Conservation (phyloP, 371 early-diverging fungal species). For the Nematocida homosporus region DNA sequence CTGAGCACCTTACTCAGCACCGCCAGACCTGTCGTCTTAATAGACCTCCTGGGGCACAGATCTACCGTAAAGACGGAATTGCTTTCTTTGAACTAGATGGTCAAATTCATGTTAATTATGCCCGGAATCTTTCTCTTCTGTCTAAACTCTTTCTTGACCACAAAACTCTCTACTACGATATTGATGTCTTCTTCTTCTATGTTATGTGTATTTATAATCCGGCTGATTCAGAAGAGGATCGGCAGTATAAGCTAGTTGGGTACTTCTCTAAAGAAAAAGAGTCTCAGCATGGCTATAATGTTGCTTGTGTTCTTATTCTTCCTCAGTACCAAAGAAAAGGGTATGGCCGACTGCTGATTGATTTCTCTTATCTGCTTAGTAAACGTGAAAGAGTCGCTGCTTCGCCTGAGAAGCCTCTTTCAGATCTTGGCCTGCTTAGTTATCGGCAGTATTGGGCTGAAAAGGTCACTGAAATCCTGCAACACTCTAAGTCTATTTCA, state of each 20-base stretch:
- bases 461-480: constrained; percentile 45
- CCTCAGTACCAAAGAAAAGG: constrained; percentile 95
- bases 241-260: constrained; percentile 83
- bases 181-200: constrained; percentile 95
- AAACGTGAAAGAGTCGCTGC: constrained; percentile 86
- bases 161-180: constrained; percentile 97
- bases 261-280: constrained; percentile 98
- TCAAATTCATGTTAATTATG: constrained; percentile 78
- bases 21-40: constrained; percentile 73
- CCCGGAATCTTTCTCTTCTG: constrained; percentile 88
- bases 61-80: constrained; percentile 82
- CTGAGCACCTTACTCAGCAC: constrained; percentile 70
- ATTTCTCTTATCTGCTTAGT: constrained; percentile 86
- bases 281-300: constrained; percentile 82
- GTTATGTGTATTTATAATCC: constrained; percentile 74
- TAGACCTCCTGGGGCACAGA: constrained; percentile 94
- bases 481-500: constrained; percentile 60
- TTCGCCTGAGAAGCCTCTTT: constrained; percentile 93
- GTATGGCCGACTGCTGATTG: constrained; percentile 88
- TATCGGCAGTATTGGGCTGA: constrained; percentile 77
- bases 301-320: constrained; percentile 97
- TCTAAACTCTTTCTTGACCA: constrained; percentile 97
- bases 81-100: constrained; percentile 88
- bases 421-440: constrained; percentile 86
- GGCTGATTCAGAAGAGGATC: constrained; percentile 55